Percentiles rank a stretch among this genome's conserved stretches.
phyloP scores from a whole-genome alignment of 2,329 filamentous ascomycete genomes.

The Colletotrichum godetiae region DNA sequence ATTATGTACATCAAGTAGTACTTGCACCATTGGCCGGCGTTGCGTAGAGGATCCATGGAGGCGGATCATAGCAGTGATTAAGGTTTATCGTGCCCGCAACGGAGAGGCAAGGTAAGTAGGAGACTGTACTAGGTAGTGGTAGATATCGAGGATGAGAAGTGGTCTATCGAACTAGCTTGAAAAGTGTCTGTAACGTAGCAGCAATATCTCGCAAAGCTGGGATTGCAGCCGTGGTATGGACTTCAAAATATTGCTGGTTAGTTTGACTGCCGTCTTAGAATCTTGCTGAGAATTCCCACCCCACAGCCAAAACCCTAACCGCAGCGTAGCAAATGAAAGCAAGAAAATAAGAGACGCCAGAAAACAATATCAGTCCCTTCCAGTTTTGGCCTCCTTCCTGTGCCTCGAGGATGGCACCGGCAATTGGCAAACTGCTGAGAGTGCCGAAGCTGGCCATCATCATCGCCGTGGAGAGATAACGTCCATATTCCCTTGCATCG shows the following conservation, averaged over 20 bases:
- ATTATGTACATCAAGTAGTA: background rate
- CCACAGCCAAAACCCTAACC: slow-evolving; percentile 29
- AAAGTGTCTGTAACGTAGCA: too few species aligned
- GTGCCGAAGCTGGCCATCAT: slow-evolving; percentile 81
- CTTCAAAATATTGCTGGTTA: background rate
- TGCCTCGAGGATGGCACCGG: slow-evolving; percentile 45
- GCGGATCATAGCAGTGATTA: too few species aligned
- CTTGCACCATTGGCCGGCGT: too few species aligned
- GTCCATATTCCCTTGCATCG: slow-evolving; percentile 78
- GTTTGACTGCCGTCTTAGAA: slow-evolving; percentile 9
- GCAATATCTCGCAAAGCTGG: background rate
- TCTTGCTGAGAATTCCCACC: slow-evolving; percentile 19
- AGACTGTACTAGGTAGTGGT: too few species aligned
- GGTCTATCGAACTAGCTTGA: too few species aligned
- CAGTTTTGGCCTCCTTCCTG: slow-evolving; percentile 22
- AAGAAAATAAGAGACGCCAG: slow-evolving; percentile 30
- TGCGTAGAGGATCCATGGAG: too few species aligned
- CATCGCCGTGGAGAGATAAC: slow-evolving; percentile 81
- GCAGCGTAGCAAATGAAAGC: slow-evolving; percentile 33
- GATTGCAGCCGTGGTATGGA: background rate
- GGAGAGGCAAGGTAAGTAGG: too few species aligned
- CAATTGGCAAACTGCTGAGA: slow-evolving; percentile 58
- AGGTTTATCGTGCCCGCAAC: too few species aligned
- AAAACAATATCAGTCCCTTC: slow-evolving; percentile 30
- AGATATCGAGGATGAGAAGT: too few species aligned